A percentile compares a stretch with the other conserved stretches of the same genome.
Evolutionary conservation across 495 filamentous ascomycete genomes (phyloP).

Genomic region (Penicillium verhagenii): DNA sequence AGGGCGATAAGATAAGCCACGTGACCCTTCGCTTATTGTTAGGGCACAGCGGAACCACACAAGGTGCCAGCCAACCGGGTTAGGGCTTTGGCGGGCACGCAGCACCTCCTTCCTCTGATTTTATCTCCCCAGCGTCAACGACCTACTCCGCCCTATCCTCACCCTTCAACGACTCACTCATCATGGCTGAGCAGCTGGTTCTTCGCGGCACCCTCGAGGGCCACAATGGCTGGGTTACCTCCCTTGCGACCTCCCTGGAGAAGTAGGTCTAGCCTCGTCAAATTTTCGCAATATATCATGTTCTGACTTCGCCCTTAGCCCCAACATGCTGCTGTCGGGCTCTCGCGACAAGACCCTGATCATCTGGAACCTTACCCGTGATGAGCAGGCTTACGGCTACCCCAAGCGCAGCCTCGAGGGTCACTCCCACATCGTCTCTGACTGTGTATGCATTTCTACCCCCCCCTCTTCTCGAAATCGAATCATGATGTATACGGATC

Average conservation of each 20-base stretch:
- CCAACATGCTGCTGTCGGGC: slow-evolving; percentile 99
- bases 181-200: slow-evolving; percentile 94
- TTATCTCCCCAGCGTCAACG: slow-evolving; percentile 50
- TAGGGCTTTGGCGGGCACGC: slow-evolving; percentile 43
- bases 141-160: slow-evolving; percentile 49
- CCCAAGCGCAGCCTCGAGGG: slow-evolving; percentile 97
- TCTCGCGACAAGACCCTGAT: slow-evolving; percentile 98
- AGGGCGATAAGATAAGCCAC: slow-evolving; percentile 14
- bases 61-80: slow-evolving; percentile 37
- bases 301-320: slow-evolving; percentile 60
- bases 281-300: slow-evolving; percentile 28
- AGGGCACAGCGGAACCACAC: slow-evolving; percentile 41
- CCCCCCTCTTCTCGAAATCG: slow-evolving; percentile 11
- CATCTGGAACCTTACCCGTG: slow-evolving; percentile 99
- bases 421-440: slow-evolving; percentile 99
- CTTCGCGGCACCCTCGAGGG: slow-evolving; percentile 97
- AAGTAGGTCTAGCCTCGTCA: slow-evolving; percentile 62
- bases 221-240: slow-evolving; percentile 76
- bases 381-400: slow-evolving; percentile 96
- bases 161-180: slow-evolving; percentile 48
- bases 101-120: slow-evolving; percentile 42
- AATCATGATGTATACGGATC: slow-evolving; percentile 3
- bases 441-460: slow-evolving; percentile 77
- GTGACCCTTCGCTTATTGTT: slow-evolving; percentile 39
- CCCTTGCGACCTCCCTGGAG: slow-evolving; percentile 95